Evolutionary conservation across 2,329 filamentous ascomycete genomes (phyloP).

Genomic region (Cercospora berteroae): DNA sequence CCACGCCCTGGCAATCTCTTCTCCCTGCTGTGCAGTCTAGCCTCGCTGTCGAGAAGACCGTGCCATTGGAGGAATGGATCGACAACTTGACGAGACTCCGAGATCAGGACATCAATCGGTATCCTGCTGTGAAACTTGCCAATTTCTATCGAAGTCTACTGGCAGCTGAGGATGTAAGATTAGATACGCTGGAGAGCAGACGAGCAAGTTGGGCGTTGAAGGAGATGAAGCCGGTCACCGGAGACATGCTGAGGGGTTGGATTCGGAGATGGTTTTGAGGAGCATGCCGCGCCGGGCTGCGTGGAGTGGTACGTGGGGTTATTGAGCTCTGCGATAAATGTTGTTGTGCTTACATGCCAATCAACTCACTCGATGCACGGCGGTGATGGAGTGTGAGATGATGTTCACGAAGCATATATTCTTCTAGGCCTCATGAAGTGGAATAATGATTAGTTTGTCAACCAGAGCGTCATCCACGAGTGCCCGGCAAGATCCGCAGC

Average conservation of each 20-base stretch:
- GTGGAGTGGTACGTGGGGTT: background rate
- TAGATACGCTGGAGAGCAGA: constrained; percentile 32
- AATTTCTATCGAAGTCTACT: constrained; percentile 24
- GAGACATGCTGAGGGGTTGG: constrained; percentile 26
- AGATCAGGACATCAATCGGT: constrained; percentile 19
- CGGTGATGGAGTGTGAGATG: background rate
- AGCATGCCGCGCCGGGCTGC: background rate
- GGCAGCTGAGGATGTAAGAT: constrained; percentile 14
- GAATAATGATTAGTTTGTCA: background rate
- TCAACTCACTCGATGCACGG: background rate
- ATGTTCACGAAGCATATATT: background rate
- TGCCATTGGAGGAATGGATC: constrained; percentile 28
- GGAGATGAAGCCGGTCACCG: constrained; percentile 23
- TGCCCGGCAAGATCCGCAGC: background rate
- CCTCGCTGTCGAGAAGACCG: constrained; percentile 22
- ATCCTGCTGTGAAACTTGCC: constrained; percentile 29
- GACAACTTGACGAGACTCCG: constrained; percentile 18
- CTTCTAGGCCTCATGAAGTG: background rate
- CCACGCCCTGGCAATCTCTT: constrained; percentile 22
- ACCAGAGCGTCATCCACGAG: background rate
- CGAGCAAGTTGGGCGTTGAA: constrained; percentile 33
- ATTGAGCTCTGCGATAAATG: background rate
- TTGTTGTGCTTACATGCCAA: background rate
- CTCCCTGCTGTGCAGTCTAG: constrained; percentile 23
- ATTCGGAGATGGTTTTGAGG: constrained; percentile 20